These are phyloP conservation scores for Nidularia sp. DNA, from an alignment of 768 basidiomycete species.

Conservation along the genomic window DNA sequence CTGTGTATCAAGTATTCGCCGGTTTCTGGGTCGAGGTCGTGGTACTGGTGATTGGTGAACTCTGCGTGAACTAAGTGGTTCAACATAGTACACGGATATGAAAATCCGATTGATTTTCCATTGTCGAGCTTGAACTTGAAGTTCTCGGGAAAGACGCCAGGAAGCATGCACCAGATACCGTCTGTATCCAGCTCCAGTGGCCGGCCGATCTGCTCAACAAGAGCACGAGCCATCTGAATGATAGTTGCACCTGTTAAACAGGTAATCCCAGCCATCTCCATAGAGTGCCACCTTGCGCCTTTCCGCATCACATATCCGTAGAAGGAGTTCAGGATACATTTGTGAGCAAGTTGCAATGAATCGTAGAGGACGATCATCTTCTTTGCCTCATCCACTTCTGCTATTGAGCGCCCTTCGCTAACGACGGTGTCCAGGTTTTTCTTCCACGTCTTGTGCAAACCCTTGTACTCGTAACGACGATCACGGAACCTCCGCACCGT, in stretches of 20 bases:
- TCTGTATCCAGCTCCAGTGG: constrained; percentile 98
- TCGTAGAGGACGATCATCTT: constrained; percentile 99
- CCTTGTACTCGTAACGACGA: constrained; percentile 98
- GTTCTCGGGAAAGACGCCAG: constrained; percentile 95
- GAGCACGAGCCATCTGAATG: constrained; percentile 96
- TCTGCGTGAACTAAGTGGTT: constrained; percentile 94
- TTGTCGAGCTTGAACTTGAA: constrained; percentile 89
- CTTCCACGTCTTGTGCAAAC: constrained; percentile 98
- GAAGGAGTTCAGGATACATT: constrained; percentile 99
- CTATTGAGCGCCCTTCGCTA: constrained; percentile 66
- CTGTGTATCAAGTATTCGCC: constrained; percentile 84
- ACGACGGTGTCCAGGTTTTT: constrained; percentile 84
- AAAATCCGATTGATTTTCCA: constrained; percentile 86
- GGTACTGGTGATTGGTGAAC: constrained; percentile 98
- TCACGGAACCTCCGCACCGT: constrained; percentile 97
- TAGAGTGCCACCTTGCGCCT: constrained; percentile 98
- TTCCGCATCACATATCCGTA: constrained; percentile 99
- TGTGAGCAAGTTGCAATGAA: constrained; percentile 97
- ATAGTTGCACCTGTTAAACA: constrained; percentile 97
- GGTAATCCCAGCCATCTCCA: constrained; percentile 99
- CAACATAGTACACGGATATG: constrained; percentile 99
- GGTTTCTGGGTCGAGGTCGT: constrained; percentile 80
- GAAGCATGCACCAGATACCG: constrained; percentile 99
- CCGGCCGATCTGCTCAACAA: constrained; percentile 96
- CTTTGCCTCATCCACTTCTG: constrained; percentile 94